Evolutionary conservation across 176 grass and related monocot genomes (phyloP).

Genomic region (Alopecurus myosuroides): DNA sequence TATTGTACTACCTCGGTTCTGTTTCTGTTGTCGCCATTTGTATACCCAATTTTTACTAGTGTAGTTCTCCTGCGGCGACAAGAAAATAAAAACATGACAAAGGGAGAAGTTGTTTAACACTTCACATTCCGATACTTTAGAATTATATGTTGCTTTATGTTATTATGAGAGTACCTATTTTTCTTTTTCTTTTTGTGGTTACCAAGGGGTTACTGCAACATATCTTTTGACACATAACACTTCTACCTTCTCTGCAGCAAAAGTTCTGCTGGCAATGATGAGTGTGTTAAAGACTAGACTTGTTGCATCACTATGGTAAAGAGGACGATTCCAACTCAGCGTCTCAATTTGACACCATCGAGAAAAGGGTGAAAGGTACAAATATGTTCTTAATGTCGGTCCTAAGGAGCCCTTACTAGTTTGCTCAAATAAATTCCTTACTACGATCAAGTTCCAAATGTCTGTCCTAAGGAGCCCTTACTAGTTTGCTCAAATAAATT

Average conservation of each 20-base stretch:
- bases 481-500: too few species aligned
- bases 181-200: neutral
- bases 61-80: too few species aligned
- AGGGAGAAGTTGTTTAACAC: too few species aligned
- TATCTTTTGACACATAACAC: conserved; percentile 7
- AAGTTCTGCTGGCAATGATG: conserved; percentile 14
- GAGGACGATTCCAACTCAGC: conserved; percentile 30
- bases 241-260: conserved; percentile 37
- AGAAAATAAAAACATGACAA: too few species aligned
- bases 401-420: neutral
- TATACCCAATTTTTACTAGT: too few species aligned
- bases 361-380: conserved; percentile 59
- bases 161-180: too few species aligned
- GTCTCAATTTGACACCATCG: conserved; percentile 55
- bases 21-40: too few species aligned
- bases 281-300: conserved; percentile 19
- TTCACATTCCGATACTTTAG: too few species aligned
- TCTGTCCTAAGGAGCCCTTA: too few species aligned
- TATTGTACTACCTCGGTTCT: too few species aligned
- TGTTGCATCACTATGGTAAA: conserved; percentile 62
- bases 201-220: too few species aligned
- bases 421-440: neutral
- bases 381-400: neutral
- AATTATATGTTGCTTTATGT: too few species aligned
- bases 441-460: neutral